A percentile compares a stretch with the other conserved stretches of the same genome.
Conservation (phyloP, 1,139 yeast genomes). For the Blastobotrys ciferrii region DNA sequence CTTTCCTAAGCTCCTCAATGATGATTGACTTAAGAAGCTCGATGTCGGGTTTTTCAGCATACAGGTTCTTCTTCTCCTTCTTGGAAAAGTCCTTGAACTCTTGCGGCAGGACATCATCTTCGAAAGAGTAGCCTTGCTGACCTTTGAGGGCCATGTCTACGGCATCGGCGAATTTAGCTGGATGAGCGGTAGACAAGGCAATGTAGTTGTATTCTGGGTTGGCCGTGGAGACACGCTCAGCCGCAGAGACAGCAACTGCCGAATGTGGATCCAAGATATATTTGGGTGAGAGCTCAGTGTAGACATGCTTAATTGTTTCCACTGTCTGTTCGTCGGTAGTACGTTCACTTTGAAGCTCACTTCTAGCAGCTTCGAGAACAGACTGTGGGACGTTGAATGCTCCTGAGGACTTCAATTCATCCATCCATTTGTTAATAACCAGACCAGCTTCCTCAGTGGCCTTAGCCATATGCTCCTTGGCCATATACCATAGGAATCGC, state of each 20-base stretch:
- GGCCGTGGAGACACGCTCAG: conserved; percentile 50
- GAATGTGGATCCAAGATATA: conserved; percentile 96
- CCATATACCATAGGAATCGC: conserved; percentile 91
- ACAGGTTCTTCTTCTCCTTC: conserved; percentile 72
- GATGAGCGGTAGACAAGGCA: conserved; percentile 94
- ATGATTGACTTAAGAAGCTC: conserved; percentile 73
- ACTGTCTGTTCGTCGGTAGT: conserved; percentile 77
- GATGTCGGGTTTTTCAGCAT: conserved; percentile 71
- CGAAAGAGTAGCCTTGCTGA: conserved; percentile 75
- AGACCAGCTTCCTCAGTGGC: conserved; percentile 73
- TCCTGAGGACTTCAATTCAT: conserved; percentile 69
- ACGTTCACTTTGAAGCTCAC: conserved; percentile 72
- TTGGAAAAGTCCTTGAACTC: conserved; percentile 72
- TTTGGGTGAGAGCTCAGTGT: conserved; percentile 57
- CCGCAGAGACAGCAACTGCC: conserved; percentile 86
- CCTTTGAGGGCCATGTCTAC: conserved; percentile 74
- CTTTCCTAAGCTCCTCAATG: conserved; percentile 61
- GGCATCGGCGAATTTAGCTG: conserved; percentile 96
- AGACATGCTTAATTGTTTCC: conserved; percentile 68
- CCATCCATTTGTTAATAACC: conserved; percentile 73
- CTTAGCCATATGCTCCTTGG: conserved; percentile 61
- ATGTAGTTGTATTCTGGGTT: conserved; percentile 48
- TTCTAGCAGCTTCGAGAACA: conserved; percentile 64
- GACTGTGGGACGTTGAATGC: conserved; percentile 66
- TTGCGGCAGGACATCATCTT: conserved; percentile 80